A percentile compares a stretch with the other conserved stretches of the same genome.
Conservation (phyloP, 164 flowering plant genomes). For the Liquidambar formosana region DNA sequence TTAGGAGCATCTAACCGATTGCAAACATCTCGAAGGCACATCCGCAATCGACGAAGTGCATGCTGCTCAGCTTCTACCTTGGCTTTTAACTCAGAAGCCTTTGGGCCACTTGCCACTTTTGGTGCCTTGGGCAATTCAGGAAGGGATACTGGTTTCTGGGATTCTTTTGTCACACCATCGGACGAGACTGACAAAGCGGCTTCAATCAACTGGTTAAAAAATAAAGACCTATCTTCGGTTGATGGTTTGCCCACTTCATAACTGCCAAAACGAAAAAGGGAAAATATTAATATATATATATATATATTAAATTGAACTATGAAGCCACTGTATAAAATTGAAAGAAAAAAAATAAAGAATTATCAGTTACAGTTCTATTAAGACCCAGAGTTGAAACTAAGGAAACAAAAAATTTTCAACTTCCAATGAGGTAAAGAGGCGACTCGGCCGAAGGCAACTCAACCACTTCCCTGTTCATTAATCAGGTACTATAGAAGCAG, state of each 20-base stretch:
- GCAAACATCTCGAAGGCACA: conserved; percentile 99
- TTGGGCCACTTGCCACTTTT: conserved; percentile 76
- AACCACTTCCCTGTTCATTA: too few species aligned
- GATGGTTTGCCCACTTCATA: conserved; percentile 65
- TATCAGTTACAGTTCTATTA: not conserved
- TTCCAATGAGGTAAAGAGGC: too few species aligned
- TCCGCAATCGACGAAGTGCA: conserved; percentile 91
- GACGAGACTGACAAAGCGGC: conserved; percentile 70
- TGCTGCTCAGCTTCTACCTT: conserved; percentile 98
- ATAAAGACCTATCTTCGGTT: conserved; percentile 66
- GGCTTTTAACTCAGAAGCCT: conserved; percentile 84
- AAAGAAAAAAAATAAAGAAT: not conserved
- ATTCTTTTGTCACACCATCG: conserved; percentile 38
- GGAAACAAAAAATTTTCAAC: too few species aligned
- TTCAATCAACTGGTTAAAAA: conserved; percentile 72
- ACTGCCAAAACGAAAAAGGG: conserved; percentile 36
- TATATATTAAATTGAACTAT: not conserved
- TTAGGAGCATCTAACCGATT: conserved; percentile 59
- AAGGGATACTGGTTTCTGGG: conserved; percentile 41
- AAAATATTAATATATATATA: not conserved
- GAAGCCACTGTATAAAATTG: not conserved
- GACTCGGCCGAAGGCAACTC: too few species aligned
- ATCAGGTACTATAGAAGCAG: too few species aligned
- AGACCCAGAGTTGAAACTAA: not conserved
- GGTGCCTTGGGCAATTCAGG: conserved; percentile 93